Percentiles rank a stretch among this genome's conserved stretches.
Conservation (phyloP, 2,329 filamentous ascomycete genomes). For the Penicillium fuscoglaucum region DNA sequence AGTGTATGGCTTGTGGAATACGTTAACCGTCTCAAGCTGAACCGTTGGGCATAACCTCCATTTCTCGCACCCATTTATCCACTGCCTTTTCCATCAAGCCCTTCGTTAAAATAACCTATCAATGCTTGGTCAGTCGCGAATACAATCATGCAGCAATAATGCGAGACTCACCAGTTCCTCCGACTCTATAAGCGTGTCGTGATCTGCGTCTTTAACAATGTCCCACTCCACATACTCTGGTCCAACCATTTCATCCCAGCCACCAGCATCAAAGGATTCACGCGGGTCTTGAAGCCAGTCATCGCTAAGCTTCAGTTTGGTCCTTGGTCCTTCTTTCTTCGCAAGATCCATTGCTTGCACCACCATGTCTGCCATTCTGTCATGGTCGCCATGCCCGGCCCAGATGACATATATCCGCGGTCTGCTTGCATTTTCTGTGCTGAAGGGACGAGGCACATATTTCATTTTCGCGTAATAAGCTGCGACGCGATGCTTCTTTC, state of each 20-base stretch:
- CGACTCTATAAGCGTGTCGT: slow-evolving; percentile 14
- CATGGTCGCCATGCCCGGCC: slow-evolving; percentile 16
- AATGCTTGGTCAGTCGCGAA: not conserved
- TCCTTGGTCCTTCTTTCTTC: slow-evolving; percentile 1
- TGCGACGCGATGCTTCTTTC: slow-evolving; percentile 10
- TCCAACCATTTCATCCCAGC: slow-evolving; percentile 18
- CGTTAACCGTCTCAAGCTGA: not conserved
- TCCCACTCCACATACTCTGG: slow-evolving; percentile 10
- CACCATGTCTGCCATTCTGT: slow-evolving; percentile 7
- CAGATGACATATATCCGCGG: slow-evolving; percentile 13
- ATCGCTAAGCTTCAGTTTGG: not conserved
- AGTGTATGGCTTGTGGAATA: too few species aligned
- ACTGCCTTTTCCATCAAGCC: slow-evolving; percentile 7
- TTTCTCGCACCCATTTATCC: slow-evolving; percentile 9
- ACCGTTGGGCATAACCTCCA: not conserved
- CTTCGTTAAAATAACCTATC: slow-evolving; percentile 5
- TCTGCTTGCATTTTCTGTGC: not conserved
- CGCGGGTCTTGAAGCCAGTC: slow-evolving; percentile 11
- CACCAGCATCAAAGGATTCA: slow-evolving; percentile 12
- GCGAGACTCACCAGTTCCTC: slow-evolving; percentile 5
- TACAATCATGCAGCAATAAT: not conserved
- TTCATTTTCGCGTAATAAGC: slow-evolving; percentile 9
- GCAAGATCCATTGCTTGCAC: slow-evolving; percentile 2
- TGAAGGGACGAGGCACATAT: slow-evolving; percentile 8
- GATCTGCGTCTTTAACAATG: slow-evolving; percentile 8